Conservation (phyloP, 2,329 filamentous ascomycete genomes). For the Ambrosiella xylebori region DNA sequence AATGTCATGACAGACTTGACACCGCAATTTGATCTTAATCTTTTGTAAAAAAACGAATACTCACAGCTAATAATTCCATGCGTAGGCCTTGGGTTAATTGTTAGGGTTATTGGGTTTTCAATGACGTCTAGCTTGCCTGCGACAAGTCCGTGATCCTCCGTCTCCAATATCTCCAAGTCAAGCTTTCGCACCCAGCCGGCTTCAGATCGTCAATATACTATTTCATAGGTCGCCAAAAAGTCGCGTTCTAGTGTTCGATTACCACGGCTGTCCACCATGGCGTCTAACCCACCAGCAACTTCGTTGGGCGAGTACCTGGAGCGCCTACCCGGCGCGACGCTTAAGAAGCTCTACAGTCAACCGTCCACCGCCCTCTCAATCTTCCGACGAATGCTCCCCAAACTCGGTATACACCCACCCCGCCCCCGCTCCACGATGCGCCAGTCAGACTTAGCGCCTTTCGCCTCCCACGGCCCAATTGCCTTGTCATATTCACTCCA, state of each 20-base stretch:
- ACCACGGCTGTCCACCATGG: slow-evolving; percentile 22
- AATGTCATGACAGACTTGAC: no score
- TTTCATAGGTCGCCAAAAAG: no score
- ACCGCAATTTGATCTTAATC: no score
- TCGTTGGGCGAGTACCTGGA: slow-evolving; percentile 76
- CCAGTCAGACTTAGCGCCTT: not conserved
- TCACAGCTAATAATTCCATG: no score
- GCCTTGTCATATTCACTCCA: not conserved
- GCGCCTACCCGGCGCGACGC: slow-evolving; percentile 73
- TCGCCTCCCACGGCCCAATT: not conserved
- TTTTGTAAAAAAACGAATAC: no score
- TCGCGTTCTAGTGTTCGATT: not conserved
- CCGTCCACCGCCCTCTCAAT: slow-evolving; percentile 90
- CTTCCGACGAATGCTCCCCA: slow-evolving; percentile 90
- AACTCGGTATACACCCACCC: slow-evolving; percentile 42
- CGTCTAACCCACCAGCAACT: slow-evolving; percentile 29
- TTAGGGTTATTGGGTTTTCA: no score
- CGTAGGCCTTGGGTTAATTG: no score
- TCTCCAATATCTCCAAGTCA: no score
- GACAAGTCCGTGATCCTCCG: no score
- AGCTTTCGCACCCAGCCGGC: no score
- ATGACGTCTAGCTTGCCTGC: no score
- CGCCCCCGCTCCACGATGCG: not conserved
- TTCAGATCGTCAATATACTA: no score
- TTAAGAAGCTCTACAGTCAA: slow-evolving; percentile 84